Base-by-base conservation (phyloP, 768 basidiomycete genomes). In the Russula lepida region DNA sequence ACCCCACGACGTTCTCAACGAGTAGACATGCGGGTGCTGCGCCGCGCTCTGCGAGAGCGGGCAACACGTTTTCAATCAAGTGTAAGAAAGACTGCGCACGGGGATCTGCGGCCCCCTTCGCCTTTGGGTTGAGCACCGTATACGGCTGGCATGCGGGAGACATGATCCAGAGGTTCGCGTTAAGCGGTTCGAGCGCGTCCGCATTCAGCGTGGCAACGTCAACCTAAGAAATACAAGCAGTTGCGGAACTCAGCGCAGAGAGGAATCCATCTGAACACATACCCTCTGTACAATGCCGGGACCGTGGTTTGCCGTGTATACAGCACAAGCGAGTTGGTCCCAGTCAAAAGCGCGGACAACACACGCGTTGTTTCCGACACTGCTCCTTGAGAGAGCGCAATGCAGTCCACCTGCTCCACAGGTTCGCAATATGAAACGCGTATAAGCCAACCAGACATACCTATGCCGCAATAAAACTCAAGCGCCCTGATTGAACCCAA, bases 121-220 rank as follows among this genome's bases (percentile, higher is more conserved):
- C 85, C 15, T 78, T 75, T 4, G 87, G 84, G 68, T 89, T 90
- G 54, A 92, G 74, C 2, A 89, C 81, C 0, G 90, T 91, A 67
- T 91, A 92, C 0, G 90, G 90, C 68, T 92, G 89, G 70, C 89
- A 92, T 7, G 89, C 83, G 6, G 89, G 90, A 0, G 89, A 91
- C 48, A 90, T 71, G 19, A 92, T 78, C 89, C 90, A 92, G 5
- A 89, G 69, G 63, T 84, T 72, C 19, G 87, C 85, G 55, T 79
- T 62, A 27, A 80, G 72, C 21, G 66, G 58, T 13, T 77, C 74
- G 6, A 92, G 72, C 17, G 75, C 71, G 2, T 71, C 49, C 1
- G 84, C 78, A 6, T 78, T 75, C 25, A 92, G 74, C 0, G 74
- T 76, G 15, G 78, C 77, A 46, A 92, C 89, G 69, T 91, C 87